Evolutionary conservation across 2,329 filamentous ascomycete genomes (phyloP).

Genomic region (Alternaria sp.): DNA sequence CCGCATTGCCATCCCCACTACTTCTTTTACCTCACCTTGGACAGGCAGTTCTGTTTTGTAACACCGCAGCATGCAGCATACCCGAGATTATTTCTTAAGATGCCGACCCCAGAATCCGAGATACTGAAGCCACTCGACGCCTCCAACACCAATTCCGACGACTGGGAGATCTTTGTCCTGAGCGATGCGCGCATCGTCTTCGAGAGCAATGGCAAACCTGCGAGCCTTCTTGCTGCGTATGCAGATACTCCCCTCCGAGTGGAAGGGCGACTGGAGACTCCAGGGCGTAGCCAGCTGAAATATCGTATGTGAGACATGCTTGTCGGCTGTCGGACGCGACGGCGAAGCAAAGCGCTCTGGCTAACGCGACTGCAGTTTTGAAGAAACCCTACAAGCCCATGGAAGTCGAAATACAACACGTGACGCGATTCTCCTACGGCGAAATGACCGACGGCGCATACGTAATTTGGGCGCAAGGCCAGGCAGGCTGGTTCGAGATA

Average conservation of each 20-base stretch:
- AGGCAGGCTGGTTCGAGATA: slow-evolving; percentile 73
- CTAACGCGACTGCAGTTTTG: slow-evolving; percentile 35
- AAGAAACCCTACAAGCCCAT: slow-evolving; percentile 41
- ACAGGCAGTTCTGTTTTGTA: background rate
- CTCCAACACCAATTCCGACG: slow-evolving; percentile 50
- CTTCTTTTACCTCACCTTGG: background rate
- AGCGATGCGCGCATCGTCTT: slow-evolving; percentile 67
- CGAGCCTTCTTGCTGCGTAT: slow-evolving; percentile 67
- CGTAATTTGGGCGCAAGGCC: slow-evolving; percentile 70
- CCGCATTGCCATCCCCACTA: slow-evolving; percentile 4
- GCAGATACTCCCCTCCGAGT: slow-evolving; percentile 67
- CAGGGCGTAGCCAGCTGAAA: slow-evolving; percentile 33
- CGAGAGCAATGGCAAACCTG: slow-evolving; percentile 56
- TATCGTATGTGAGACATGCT: slow-evolving; percentile 30
- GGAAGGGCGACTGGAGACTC: slow-evolving; percentile 61
- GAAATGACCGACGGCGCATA: slow-evolving; percentile 62
- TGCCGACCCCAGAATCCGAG: slow-evolving; percentile 41
- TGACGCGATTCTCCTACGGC: slow-evolving; percentile 56
- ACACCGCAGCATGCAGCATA: slow-evolving; percentile 12
- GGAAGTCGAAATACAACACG: slow-evolving; percentile 62
- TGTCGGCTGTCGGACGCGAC: background rate
- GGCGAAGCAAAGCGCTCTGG: background rate
- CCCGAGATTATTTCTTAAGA: slow-evolving; percentile 16
- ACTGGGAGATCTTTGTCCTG: slow-evolving; percentile 69
- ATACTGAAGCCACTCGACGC: slow-evolving; percentile 52